Evolutionary conservation across 495 filamentous ascomycete genomes (phyloP), one percentile per base, ranked within the genome.

Genomic region (Filosporella fistucella): DNA sequence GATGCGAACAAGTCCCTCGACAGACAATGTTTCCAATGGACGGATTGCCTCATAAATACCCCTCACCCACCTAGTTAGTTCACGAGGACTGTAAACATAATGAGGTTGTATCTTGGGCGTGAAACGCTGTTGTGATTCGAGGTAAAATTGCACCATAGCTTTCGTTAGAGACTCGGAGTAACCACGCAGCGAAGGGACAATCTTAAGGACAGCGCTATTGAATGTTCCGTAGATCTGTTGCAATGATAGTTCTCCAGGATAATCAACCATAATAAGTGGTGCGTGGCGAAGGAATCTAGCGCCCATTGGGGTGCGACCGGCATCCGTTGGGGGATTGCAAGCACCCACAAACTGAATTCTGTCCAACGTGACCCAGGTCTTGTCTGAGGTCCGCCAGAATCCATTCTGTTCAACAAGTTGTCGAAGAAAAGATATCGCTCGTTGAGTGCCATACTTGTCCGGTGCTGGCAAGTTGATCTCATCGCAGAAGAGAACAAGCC

Each of bases 401-500:
- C 93, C 93, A 65, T 97, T 96, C 63, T 97, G 94, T 63, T 99
- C 93, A 34, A 99, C 88, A 46, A 99, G 77, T 61, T 99, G 93
- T 43, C 93, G 81, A 52, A 99, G 70, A 78, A 99, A 97, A 17
- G 93, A 91, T 45, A 97, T 97, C 17, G 89, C 93, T 43, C 93
- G 81, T 65, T 97, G 93, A 1, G 94, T 99, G 36, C 90, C 93
- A 62, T 99, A 99, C 51, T 88, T 91, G 72, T 99, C 93, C 21
- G 91, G 93, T 16, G 93, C 91, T n/a, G 93, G 93, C 65, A 99
- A 72, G 67, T 99, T 99, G 68, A 99, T 96, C 64, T 99, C 93
- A 60, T 99, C 93, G 62, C 93, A 99, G 76, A 99, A 99, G 36
- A 99, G 76, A 25, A 99, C 93, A 22, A 99, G 76, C 93, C 93